Base-by-base conservation (phyloP, 2,329 filamentous ascomycete species). In the Dendryphion nanum region DNA sequence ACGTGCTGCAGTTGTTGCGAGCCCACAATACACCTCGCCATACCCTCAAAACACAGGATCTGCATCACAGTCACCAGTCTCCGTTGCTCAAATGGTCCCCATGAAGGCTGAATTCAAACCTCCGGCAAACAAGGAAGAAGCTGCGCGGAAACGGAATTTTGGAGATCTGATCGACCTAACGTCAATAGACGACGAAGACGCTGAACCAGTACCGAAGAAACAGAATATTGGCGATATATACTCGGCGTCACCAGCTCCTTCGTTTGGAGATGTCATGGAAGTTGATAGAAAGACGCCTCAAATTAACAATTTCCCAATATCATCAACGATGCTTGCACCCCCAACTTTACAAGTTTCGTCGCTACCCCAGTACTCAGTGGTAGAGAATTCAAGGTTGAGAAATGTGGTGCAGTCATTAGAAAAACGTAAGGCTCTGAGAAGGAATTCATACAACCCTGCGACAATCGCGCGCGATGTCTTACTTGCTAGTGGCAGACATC, bases 381-480 rank as follows among this genome's bases (percentile, higher is more conserved):
- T 8, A 8, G 29, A n/a, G 10, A 10, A 8, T 30, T 8, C 10
- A 10, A 8, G 8, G 4, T 24, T 58, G 19, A 48, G 55, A 16
- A 38, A 53, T 31, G 28, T 35, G 18, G 42, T 33, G 5, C 66
- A 74, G 44, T 64, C 67, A 0, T 52, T 82, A 13, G 67, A 72
- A 45, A 65, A 62, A 33, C 69, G 68, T 35, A 69, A 71, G 24
- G 72, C 72, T 6, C 59, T 70, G 4, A 64, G 69, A 18, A 75
- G 75, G 42, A 69, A 69, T 5, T 69, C 62, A 13, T 85, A 85
- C 52, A 73, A 84, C 51, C 71, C 76, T 1, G 70, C 73, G 30
- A 84, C 79, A 0, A 81, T 85, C 42, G 81, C 81, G 4, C 67
- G 79, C 35, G 80, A 84, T 54, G 71, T 86, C 5, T 64, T 85